These are phyloP conservation scores for Quercus gilva DNA, from an alignment of 306 rosid species.

Conservation along the genomic window DNA sequence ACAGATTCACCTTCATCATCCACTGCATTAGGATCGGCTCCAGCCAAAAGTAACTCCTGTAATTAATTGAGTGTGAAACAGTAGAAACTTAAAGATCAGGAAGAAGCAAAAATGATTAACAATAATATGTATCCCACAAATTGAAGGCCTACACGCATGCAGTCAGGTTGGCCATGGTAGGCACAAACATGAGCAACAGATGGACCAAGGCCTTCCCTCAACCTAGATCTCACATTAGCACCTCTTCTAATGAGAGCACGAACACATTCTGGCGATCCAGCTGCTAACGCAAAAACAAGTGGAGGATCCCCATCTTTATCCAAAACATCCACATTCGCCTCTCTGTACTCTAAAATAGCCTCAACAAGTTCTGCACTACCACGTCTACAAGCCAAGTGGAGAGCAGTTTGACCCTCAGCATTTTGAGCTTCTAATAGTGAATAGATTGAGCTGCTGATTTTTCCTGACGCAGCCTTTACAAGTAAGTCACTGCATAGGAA, in stretches of 20 bases:
- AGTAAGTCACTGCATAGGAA: conserved; percentile 69
- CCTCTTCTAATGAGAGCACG: conserved; percentile 70
- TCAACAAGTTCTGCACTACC: conserved; percentile 90
- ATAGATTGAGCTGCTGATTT: conserved; percentile 49
- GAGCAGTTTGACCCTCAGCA: conserved; percentile 95
- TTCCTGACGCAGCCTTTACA: conserved; percentile 62
- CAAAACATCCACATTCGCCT: conserved; percentile 86
- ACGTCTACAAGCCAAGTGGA: conserved; percentile 94
- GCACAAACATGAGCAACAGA: conserved; percentile 99
- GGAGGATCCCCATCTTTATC: conserved; percentile 99
- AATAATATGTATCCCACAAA: conserved; percentile 21
- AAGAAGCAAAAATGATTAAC: conserved; percentile 9
- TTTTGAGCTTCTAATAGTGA: conserved; percentile 82
- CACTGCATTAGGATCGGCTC: conserved; percentile 94
- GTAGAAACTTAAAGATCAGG: conserved; percentile 15
- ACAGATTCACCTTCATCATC: conserved; percentile 99
- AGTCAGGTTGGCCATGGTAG: conserved; percentile 98
- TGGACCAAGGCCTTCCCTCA: conserved; percentile 92
- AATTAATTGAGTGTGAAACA: conserved; percentile 26
- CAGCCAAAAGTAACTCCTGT: conserved; percentile 91
- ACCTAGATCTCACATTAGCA: conserved; percentile 80
- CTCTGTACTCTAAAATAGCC: conserved; percentile 71
- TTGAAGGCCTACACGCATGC: conserved; percentile 83
- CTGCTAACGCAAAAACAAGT: conserved; percentile 92
- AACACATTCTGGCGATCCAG: conserved; percentile 96